A percentile compares a stretch with the other conserved stretches of the same genome.
Conservation (phyloP, 116 monocot genomes). For the Phalaenopsis hybrid region DNA sequence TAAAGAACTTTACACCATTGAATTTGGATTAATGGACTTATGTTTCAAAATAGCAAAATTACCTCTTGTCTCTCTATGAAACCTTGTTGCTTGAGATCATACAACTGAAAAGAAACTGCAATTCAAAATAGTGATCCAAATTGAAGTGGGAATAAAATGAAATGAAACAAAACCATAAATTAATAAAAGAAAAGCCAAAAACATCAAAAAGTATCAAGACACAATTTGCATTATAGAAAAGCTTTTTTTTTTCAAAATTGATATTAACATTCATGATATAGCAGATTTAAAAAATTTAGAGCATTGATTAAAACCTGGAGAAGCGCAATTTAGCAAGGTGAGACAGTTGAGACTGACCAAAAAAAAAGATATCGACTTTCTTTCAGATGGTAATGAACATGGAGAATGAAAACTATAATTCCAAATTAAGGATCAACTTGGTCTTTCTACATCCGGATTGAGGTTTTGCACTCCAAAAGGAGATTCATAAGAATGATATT, state of each 20-base stretch:
- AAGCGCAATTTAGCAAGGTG: neutral
- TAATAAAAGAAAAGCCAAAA: neutral
- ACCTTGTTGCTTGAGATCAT: constrained; percentile 98
- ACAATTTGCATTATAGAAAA: neutral
- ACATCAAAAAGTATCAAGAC: neutral
- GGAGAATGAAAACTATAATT: neutral
- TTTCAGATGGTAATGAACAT: neutral
- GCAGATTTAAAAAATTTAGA: neutral
- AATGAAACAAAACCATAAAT: neutral
- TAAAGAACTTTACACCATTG: neutral
- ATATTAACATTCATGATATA: neutral
- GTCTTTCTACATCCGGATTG: neutral
- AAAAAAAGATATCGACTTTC: neutral
- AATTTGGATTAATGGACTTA: neutral
- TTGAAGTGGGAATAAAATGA: neutral
- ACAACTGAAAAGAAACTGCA: constrained; percentile 92
- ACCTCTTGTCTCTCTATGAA: constrained; percentile 98
- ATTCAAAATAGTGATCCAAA: constrained; percentile 1
- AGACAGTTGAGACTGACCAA: neutral
- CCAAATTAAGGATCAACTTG: neutral
- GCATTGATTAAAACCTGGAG: neutral
- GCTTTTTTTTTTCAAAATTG: neutral
- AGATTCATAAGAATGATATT: neutral
- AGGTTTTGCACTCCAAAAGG: neutral
- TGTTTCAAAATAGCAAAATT: constrained; percentile 6